Conservation (phyloP, 345 rosid species). For the Microcos paniculata region DNA sequence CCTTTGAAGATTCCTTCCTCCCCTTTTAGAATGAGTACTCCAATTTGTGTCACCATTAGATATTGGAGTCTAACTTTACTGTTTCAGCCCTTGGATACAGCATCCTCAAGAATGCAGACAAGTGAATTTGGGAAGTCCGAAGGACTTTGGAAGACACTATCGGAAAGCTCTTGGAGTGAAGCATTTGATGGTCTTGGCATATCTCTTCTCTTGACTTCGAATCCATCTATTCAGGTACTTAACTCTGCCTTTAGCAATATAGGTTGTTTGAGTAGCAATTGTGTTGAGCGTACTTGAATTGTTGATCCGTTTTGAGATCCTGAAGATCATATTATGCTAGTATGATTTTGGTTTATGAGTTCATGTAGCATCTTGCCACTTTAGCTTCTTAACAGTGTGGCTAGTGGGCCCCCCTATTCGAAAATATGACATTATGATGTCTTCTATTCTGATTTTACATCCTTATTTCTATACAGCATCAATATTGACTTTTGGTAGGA, state of each 20-base stretch:
- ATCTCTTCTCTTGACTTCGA: constrained; percentile 85
- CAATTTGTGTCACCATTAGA: background rate
- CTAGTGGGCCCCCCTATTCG: background rate
- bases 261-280: background rate
- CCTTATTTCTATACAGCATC: background rate
- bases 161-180: constrained; percentile 65
- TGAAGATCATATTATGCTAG: background rate
- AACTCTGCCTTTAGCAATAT: background rate
- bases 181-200: constrained; percentile 93
- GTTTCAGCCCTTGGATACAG: constrained; percentile 92
- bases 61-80: constrained; percentile 13
- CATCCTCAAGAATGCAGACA: constrained; percentile 96
- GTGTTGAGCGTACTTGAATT: background rate
- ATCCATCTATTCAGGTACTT: constrained; percentile 90
- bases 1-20: background rate
- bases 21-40: background rate
- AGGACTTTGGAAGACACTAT: constrained; percentile 83
- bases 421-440: background rate
- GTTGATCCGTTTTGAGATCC: background rate
- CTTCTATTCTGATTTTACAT: background rate
- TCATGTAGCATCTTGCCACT: background rate
- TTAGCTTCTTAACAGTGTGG: background rate
- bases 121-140: constrained; percentile 90
- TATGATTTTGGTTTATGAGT: background rate
- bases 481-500: background rate